Conservation (phyloP, 2,329 filamentous ascomycete species). For the Penicillium frequentans region DNA sequence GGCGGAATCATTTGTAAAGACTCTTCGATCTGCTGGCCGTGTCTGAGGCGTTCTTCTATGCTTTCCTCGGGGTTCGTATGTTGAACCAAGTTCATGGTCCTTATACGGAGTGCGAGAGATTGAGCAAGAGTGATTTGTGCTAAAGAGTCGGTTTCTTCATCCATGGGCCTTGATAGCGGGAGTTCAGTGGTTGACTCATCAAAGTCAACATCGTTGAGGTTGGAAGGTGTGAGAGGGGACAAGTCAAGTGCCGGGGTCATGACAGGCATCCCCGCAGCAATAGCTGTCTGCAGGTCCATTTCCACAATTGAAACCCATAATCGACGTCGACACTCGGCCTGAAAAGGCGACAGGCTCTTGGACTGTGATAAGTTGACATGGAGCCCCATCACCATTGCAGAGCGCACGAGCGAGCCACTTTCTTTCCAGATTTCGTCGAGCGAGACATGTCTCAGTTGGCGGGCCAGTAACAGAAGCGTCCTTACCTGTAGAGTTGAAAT, state of each 20-base stretch:
- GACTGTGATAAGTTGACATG: conserved; percentile 40
- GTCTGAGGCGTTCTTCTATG: conserved; percentile 9
- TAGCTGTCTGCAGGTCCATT: conserved; percentile 48
- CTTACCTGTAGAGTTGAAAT: conserved; percentile 19
- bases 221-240: conserved; percentile 40
- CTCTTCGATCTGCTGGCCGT: conserved; percentile 10
- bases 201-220: conserved; percentile 44
- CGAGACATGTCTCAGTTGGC: conserved; percentile 10
- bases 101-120: conserved; percentile 17
- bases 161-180: conserved; percentile 28
- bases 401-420: conserved; percentile 36
- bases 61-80: conserved; percentile 2
- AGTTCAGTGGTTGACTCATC: conserved; percentile 34
- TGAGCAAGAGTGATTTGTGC: conserved; percentile 12
- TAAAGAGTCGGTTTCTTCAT: conserved; percentile 16
- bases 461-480: conserved; percentile 14
- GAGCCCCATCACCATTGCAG: conserved; percentile 42
- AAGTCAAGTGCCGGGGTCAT: conserved; percentile 39
- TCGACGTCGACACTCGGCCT: conserved; percentile 37
- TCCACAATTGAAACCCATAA: conserved; percentile 42
- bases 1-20: conserved; percentile 8
- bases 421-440: conserved; percentile 44
- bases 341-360: conserved; percentile 32
- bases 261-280: conserved; percentile 40
- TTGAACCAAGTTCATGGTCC: conserved; percentile 10